Evolutionary conservation across 2,329 filamentous ascomycete species (phyloP).

Genomic region (Pseudogymnoascus sp.): DNA sequence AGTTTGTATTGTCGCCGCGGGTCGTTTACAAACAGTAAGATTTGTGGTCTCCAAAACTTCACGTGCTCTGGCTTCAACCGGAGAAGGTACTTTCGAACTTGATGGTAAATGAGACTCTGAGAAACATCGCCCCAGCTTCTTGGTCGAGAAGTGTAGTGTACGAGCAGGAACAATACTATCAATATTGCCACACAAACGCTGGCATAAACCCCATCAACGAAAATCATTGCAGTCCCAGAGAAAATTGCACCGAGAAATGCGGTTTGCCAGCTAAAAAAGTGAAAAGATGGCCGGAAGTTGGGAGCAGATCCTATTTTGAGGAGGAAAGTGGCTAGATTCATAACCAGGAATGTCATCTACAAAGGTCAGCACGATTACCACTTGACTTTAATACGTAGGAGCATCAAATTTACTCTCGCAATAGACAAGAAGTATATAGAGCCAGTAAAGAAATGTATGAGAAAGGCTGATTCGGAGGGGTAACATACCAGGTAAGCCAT

Average conservation of each 20-base stretch:
- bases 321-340: conserved; percentile 78
- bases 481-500: conserved; percentile 67
- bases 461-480: neutral
- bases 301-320: conserved; percentile 80
- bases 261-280: conserved; percentile 82
- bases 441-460: neutral
- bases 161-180: conserved; percentile 69
- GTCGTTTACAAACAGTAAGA: conserved; percentile 74
- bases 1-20: conserved; percentile 72
- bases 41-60: conserved; percentile 88
- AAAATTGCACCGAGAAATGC: conserved; percentile 65
- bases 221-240: conserved; percentile 78
- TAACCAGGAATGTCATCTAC: conserved; percentile 80
- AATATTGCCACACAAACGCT: conserved; percentile 65
- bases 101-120: conserved; percentile 79
- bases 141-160: conserved; percentile 76
- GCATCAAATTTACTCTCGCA: neutral
- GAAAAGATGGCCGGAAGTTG: conserved; percentile 81
- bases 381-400: neutral
- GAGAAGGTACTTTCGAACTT: conserved; percentile 79
- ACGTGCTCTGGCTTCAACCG: conserved; percentile 81
- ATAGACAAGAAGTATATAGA: neutral
- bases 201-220: conserved; percentile 76
- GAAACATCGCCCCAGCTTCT: conserved; percentile 88
- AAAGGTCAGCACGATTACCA: conserved; percentile 13